Conservation (phyloP, 495 filamentous ascomycete genomes). For the Aspergillus saccharolyticus region DNA sequence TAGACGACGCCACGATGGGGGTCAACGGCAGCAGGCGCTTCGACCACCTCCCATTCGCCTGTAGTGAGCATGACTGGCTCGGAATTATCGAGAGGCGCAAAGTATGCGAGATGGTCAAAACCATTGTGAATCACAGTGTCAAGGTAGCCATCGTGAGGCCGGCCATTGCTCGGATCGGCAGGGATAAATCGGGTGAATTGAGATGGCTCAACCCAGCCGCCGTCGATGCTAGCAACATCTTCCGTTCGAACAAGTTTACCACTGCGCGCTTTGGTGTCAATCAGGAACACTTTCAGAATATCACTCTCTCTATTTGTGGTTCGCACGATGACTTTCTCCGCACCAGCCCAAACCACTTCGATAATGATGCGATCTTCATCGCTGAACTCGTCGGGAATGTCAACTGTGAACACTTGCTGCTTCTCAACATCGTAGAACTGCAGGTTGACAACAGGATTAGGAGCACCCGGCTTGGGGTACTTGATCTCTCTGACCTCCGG, state of each 20-base stretch:
- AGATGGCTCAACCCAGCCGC: conserved; percentile 95
- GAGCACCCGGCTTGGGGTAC: conserved; percentile 92
- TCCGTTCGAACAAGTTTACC: conserved; percentile 73
- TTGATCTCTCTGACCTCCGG: conserved; percentile 90
- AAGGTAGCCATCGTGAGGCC: conserved; percentile 81
- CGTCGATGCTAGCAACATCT: conserved; percentile 77
- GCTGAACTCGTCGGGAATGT: conserved; percentile 69
- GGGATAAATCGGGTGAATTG: conserved; percentile 84
- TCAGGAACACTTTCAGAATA: conserved; percentile 73
- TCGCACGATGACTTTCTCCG: conserved; percentile 70
- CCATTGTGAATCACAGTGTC: conserved; percentile 85
- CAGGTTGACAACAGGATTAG: conserved; percentile 83
- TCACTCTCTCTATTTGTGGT: conserved; percentile 96
- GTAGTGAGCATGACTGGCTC: conserved; percentile 79
- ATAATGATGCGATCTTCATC: conserved; percentile 87
- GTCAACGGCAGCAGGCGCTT: conserved; percentile 85
- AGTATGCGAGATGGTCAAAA: conserved; percentile 90
- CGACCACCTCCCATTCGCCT: conserved; percentile 89
- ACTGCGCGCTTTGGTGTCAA: conserved; percentile 71
- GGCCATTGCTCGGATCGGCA: conserved; percentile 70
- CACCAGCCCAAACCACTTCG: conserved; percentile 85
- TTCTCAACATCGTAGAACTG: conserved; percentile 85
- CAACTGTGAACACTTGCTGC: conserved; percentile 71
- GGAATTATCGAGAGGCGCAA: conserved; percentile 80
- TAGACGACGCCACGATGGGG: conserved; percentile 80